Conservation (phyloP, 1,139 yeast genomes). For the Casaregolazyma lundiana region DNA sequence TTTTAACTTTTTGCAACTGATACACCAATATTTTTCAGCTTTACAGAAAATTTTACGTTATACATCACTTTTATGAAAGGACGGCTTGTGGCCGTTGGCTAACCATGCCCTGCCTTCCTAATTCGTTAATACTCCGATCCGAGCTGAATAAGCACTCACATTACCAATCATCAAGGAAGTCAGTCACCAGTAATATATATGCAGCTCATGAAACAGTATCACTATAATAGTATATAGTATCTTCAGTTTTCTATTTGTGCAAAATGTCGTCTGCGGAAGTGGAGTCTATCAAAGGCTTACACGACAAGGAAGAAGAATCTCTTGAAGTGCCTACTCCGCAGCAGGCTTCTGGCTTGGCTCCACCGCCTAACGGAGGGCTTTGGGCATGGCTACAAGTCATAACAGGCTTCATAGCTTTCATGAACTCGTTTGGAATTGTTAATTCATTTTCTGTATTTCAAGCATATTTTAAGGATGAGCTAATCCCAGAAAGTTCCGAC, state of each 20-base stretch:
- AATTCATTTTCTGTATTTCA: constrained; percentile 61
- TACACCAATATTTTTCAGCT: too few relatives aligned
- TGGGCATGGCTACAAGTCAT: constrained; percentile 32
- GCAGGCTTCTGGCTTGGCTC: background rate
- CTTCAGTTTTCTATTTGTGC: background rate
- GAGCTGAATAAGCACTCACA: background rate
- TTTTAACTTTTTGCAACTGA: too few relatives aligned
- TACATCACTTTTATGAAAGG: too few relatives aligned
- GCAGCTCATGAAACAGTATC: background rate
- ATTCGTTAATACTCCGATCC: background rate
- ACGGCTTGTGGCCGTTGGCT: background rate
- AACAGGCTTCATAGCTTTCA: constrained; percentile 44
- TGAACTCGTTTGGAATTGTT: constrained; percentile 54
- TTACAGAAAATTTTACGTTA: too few relatives aligned
- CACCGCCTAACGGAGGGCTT: constrained; percentile 32
- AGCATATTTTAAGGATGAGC: constrained; percentile 48
- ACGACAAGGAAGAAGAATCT: background rate
- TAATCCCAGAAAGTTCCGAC: constrained; percentile 37
- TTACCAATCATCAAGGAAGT: background rate
- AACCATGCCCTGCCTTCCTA: background rate
- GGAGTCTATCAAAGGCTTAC: background rate
- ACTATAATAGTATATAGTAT: background rate
- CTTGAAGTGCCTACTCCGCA: background rate
- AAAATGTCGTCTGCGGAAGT: background rate
- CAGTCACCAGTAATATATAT: too few relatives aligned